Evolutionary conservation across 352 stramenopile species (phyloP).

Genomic region (Phytophthora aleatoria): DNA sequence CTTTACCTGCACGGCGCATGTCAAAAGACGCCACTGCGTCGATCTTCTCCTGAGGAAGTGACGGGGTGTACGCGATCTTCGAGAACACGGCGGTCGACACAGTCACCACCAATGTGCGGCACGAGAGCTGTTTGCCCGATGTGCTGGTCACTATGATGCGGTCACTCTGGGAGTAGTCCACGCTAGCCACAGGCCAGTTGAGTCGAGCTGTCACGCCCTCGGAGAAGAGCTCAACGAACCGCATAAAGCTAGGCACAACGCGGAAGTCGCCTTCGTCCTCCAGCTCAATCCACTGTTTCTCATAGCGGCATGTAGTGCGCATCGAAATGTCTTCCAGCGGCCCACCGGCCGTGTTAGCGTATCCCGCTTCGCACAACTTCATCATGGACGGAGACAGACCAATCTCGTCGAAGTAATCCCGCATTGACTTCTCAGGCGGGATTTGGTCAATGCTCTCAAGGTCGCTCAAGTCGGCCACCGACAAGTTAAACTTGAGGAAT

Average conservation of each 20-base stretch:
- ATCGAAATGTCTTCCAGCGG: slow-evolving; percentile 77
- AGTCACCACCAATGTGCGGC: slow-evolving; percentile 68
- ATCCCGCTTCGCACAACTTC: slow-evolving; percentile 80
- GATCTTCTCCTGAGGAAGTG: slow-evolving; percentile 57
- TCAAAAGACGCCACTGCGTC: slow-evolving; percentile 67
- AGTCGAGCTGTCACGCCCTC: slow-evolving; percentile 55
- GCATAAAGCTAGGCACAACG: slow-evolving; percentile 68
- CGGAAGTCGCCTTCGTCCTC: slow-evolving; percentile 86
- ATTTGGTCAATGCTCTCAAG: slow-evolving; percentile 66
- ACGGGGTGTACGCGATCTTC: slow-evolving; percentile 72
- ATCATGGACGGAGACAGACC: slow-evolving; percentile 76
- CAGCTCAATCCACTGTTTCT: slow-evolving; percentile 83
- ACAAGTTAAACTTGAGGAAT: slow-evolving; percentile 79
- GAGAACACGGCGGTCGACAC: slow-evolving; percentile 80
- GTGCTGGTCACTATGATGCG: slow-evolving; percentile 63
- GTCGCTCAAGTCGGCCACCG: slow-evolving; percentile 66
- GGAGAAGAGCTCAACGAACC: slow-evolving; percentile 66
- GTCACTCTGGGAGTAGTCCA: slow-evolving; percentile 63
- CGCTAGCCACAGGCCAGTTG: slow-evolving; percentile 55
- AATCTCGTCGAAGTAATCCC: slow-evolving; percentile 73
- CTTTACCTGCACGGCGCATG: slow-evolving; percentile 79
- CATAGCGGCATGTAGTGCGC: slow-evolving; percentile 78
- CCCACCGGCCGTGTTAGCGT: slow-evolving; percentile 80
- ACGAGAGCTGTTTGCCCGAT: slow-evolving; percentile 60
- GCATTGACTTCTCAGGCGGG: slow-evolving; percentile 65